phyloP scores from a whole-genome alignment of 306 rosid genomes.

The Castanea mollissima region DNA sequence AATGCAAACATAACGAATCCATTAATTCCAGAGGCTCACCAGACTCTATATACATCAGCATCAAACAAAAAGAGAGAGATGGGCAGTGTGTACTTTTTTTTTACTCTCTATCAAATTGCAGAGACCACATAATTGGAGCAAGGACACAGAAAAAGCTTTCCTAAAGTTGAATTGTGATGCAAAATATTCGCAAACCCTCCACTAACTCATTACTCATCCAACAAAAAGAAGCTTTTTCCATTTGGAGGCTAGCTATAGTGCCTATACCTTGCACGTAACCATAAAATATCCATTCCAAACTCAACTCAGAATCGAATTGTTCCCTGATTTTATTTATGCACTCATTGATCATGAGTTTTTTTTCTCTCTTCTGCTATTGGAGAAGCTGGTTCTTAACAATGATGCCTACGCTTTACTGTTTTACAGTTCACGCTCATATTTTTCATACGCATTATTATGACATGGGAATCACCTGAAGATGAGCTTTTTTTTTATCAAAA shows the following conservation, averaged over 20 bases:
- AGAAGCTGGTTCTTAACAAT: conserved; percentile 12
- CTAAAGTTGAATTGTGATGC: background rate
- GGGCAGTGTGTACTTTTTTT: background rate
- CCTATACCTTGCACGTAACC: conserved; percentile 28
- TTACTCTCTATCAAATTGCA: background rate
- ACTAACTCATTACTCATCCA: conserved; percentile 17
- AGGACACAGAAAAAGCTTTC: conserved; percentile 5
- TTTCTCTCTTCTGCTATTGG: background rate
- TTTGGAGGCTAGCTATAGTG: background rate
- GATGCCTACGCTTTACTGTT: conserved; percentile 16
- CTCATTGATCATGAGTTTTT: conserved; percentile 1
- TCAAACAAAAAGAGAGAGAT: conserved; percentile 3
- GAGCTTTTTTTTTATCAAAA: too few species aligned
- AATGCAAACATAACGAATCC: background rate
- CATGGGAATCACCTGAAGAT: too few species aligned
- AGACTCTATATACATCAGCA: conserved; percentile 7
- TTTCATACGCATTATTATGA: background rate
- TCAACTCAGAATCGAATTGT: conserved; percentile 36
- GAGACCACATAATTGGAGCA: conserved; percentile 12
- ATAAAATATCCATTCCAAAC: conserved; percentile 23
- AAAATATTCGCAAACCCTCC: conserved; percentile 12
- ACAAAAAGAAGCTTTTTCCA: background rate
- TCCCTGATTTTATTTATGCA: background rate
- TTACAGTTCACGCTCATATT: background rate
- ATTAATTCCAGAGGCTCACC: background rate